Percentiles rank a stretch among this genome's conserved stretches.
phyloP scores from a whole-genome alignment of 1,284 basidiomycete genomes.

The Kalmanozyma brasiliensis region DNA sequence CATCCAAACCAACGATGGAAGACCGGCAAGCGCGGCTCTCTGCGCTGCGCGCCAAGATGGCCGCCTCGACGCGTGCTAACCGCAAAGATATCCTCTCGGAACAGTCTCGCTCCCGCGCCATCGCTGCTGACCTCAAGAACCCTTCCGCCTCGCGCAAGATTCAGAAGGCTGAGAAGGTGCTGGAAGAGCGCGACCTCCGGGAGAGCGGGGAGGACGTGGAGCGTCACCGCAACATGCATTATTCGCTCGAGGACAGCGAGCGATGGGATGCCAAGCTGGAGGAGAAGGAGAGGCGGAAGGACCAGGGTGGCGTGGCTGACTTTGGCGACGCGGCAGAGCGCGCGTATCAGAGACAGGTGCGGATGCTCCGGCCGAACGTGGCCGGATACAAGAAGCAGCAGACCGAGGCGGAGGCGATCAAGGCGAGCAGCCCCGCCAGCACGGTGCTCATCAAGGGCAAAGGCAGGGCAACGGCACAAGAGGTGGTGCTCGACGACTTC shows the following conservation, averaged over 20 bases:
- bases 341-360: slow-evolving; percentile 89
- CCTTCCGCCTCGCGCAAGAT: slow-evolving; percentile 49
- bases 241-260: slow-evolving; percentile 92
- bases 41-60: slow-evolving; percentile 33
- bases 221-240: slow-evolving; percentile 89
- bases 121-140: slow-evolving; percentile 31
- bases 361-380: slow-evolving; percentile 85
- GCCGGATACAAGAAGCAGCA: slow-evolving; percentile 86
- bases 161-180: slow-evolving; percentile 80
- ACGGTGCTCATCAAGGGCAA: slow-evolving; percentile 1
- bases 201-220: slow-evolving; percentile 80
- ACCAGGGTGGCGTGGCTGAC: slow-evolving; percentile 90
- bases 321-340: slow-evolving; percentile 87
- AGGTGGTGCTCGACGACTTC: slow-evolving; percentile 8
- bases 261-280: slow-evolving; percentile 88
- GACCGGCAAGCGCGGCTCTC: slow-evolving; percentile 34
- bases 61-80: slow-evolving; percentile 56
- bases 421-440: slow-evolving; percentile 4
- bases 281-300: slow-evolving; percentile 78
- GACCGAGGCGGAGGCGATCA: slow-evolving; percentile 70
- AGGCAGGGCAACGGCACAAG: not conserved
- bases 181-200: slow-evolving; percentile 85
- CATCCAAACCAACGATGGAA: slow-evolving; percentile 22
- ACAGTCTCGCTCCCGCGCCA: slow-evolving; percentile 41
- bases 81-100: slow-evolving; percentile 52